These are phyloP conservation scores for Olyra latifolia DNA, from an alignment of 176 grass and related monocot species.

Conservation along the genomic window DNA sequence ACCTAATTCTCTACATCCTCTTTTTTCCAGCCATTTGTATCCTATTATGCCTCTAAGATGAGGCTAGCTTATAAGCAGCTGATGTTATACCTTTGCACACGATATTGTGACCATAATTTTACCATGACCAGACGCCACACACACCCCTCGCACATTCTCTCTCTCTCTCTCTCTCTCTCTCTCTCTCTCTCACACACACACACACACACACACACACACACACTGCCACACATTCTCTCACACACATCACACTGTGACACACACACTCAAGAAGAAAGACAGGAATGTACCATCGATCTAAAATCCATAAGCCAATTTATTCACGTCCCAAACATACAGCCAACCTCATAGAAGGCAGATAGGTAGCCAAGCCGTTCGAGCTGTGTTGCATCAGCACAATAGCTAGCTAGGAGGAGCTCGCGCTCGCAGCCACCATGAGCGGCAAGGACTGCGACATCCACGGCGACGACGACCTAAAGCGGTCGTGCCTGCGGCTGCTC, in stretches of 20 bases:
- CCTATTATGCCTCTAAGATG: no score
- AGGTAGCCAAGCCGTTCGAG: neutral
- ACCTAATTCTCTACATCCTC: no score
- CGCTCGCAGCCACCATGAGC: constrained; percentile 20
- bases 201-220: no score
- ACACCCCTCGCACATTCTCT: no score
- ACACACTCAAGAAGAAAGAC: neutral
- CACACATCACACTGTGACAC: neutral
- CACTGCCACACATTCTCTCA: neutral
- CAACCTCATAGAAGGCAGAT: neutral
- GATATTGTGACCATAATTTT: no score
- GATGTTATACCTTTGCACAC: no score
- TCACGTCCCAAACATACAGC: neutral
- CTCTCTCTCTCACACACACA: no score
- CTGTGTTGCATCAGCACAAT: neutral
- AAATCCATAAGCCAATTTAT: neutral
- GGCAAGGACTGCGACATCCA: constrained; percentile 67
- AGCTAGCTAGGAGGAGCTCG: neutral
- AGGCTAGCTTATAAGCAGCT: no score
- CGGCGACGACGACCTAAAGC: constrained; percentile 37
- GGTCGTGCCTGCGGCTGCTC: neutral
- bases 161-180: no score
- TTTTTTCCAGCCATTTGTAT: no score
- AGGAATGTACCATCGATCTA: neutral
- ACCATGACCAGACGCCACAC: no score